Base-by-base conservation (phyloP, 1,284 basidiomycete species). In the Cutaneotrichosporon mucoides region DNA sequence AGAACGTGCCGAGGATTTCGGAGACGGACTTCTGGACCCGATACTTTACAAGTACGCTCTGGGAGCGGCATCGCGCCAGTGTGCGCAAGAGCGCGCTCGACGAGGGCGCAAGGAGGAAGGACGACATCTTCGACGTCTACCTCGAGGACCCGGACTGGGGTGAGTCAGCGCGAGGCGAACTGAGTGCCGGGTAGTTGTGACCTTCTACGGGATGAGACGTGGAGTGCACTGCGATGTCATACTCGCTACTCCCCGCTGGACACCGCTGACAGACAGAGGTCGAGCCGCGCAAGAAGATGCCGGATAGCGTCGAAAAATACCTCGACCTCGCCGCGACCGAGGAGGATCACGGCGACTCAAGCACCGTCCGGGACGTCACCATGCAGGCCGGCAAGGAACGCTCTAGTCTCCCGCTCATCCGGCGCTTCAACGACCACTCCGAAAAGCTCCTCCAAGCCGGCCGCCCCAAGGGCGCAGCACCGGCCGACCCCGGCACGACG, bases 371-470 rank as follows among this genome's bases (percentile, higher is more conserved):
- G 73, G 96, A 99, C 71, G 79, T 90, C 48, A 98, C 96, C 0
- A 99, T 99, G 96, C 89, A 92, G 72, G 87, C 94, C 5, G 96
- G 96, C 6, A 85, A 88, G 66, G 89, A 96, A 73, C 83, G 87
- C 52, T 87, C 87, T 24, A 88, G 89, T 15, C 77, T 99, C 42
- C 96, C 96, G 0, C 83, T 99, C 38, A 97, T 99, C 68, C 84
- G 96, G 45, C 88, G 95, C 68, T 99, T 99, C 80, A 99, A 99
- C 72, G 92, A 97, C 71, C 96, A 99, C 76, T 95, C 92, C 0
- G 90, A 94, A 68, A 82, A 92, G 64, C 79, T 98, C 12, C 81
- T 98, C 7, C 53, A 54, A 33, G 46, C 44, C 16, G 53, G 60
- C 24, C 41, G 38, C 6, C 12, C 33, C 4, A 41, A 40, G 37